A percentile compares a stretch with the other conserved stretches of the same genome.
These are phyloP conservation scores for Trametes cubensis DNA, from an alignment of 768 basidiomycete species.

Conservation along the genomic window DNA sequence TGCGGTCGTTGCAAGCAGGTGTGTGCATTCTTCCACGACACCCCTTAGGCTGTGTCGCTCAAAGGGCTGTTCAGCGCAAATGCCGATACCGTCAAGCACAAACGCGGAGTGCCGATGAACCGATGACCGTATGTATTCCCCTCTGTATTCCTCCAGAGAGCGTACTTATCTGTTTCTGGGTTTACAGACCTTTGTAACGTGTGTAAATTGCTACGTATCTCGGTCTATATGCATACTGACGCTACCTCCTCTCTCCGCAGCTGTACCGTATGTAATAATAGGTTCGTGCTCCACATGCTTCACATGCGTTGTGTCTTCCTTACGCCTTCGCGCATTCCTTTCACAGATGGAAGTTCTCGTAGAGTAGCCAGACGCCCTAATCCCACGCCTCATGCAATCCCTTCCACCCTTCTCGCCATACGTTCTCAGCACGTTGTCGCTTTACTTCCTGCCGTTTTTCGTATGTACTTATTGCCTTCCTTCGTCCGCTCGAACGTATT, in stretches of 20 bases:
- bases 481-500: neutral
- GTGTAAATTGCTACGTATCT: slow-evolving; percentile 31
- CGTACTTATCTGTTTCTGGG: no score
- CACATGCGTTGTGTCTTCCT: neutral
- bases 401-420: neutral
- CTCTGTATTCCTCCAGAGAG: no score
- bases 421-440: neutral
- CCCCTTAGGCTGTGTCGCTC: neutral
- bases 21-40: slow-evolving; percentile 22
- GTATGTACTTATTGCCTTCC: slow-evolving; percentile 11
- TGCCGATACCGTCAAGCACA: slow-evolving; percentile 95
- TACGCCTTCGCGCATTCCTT: neutral
- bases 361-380: slow-evolving; percentile 25
- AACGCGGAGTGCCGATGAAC: slow-evolving; percentile 96
- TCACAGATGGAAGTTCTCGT: slow-evolving; percentile 67
- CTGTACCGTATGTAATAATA: slow-evolving; percentile 69
- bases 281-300: slow-evolving; percentile 34
- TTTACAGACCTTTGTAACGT: slow-evolving; percentile 85
- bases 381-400: neutral
- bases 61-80: slow-evolving; percentile 58
- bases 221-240: slow-evolving; percentile 15
- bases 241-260: slow-evolving; percentile 34
- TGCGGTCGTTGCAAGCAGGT: slow-evolving; percentile 93
- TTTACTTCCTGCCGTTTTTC: neutral
- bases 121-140: slow-evolving; percentile 80